phyloP scores from a whole-genome alignment of 2,329 filamentous ascomycete genomes.

The Epicoccum sorghinum region DNA sequence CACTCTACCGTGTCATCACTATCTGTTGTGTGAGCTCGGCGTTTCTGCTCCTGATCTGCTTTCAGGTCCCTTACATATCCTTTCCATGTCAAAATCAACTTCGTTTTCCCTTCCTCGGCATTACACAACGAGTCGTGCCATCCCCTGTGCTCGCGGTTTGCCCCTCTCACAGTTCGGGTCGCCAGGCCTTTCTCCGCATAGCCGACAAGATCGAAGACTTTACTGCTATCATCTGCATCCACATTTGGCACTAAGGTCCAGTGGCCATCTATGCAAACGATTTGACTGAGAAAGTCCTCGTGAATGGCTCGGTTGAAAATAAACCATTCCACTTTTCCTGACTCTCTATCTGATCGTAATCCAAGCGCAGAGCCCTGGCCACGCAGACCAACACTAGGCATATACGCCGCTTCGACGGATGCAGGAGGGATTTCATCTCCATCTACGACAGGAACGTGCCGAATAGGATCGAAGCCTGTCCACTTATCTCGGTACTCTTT shows the following conservation, averaged over 20 bases:
- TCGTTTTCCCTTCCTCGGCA: constrained; percentile 46
- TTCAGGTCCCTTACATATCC: constrained; percentile 10
- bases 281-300: not conserved
- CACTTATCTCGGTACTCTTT: constrained; percentile 20
- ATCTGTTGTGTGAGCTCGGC: not conserved
- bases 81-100: constrained; percentile 18
- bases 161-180: constrained; percentile 6
- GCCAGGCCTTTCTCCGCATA: constrained; percentile 14
- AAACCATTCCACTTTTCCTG: constrained; percentile 29
- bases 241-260: not conserved
- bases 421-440: constrained; percentile 26
- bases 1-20: not conserved
- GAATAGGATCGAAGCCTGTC: constrained; percentile 19
- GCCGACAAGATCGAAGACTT: constrained; percentile 31
- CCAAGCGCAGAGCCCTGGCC: constrained; percentile 30
- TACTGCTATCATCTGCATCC: not conserved
- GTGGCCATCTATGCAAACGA: not conserved
- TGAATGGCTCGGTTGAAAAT: constrained; percentile 23
- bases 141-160: constrained; percentile 25
- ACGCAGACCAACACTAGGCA: constrained; percentile 21
- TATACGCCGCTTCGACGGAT: constrained; percentile 27
- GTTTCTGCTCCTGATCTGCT: not conserved
- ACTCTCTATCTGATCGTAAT: constrained; percentile 16
- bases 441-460: not conserved
- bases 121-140: constrained; percentile 23